Percentiles rank a stretch among this genome's conserved stretches.
These are phyloP conservation scores for Podospora comata DNA, from an alignment of 495 filamentous ascomycete genomes.

Conservation along the genomic window DNA sequence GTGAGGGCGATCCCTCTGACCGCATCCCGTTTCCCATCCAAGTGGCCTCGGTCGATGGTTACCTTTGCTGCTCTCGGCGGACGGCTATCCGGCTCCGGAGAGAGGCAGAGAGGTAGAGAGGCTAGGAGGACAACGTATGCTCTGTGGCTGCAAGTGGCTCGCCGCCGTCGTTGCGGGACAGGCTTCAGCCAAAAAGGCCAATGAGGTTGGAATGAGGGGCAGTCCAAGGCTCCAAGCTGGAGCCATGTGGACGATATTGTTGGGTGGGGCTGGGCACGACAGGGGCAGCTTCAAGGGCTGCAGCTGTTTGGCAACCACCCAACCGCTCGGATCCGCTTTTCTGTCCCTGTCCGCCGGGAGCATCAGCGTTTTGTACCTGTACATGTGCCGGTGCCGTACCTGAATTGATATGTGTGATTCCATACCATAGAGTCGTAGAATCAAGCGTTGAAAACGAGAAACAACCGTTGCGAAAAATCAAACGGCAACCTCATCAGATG, in stretches of 20 bases:
- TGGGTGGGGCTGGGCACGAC: not conserved
- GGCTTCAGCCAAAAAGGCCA: conserved; percentile 6
- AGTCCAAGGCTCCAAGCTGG: conserved; percentile 3
- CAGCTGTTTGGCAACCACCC: conserved; percentile 14
- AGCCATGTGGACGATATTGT: conserved; percentile 15
- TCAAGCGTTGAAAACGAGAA: not conserved
- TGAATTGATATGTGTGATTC: not conserved
- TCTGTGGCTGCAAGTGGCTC: conserved; percentile 8
- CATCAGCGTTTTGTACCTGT: conserved; percentile 16
- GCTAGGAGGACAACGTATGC: not conserved
- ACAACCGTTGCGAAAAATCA: not conserved
- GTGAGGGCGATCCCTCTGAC: not conserved
- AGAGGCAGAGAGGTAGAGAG: not conserved
- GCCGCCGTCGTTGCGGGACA: not conserved
- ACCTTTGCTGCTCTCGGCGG: not conserved
- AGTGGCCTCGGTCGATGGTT: not conserved
- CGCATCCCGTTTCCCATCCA: not conserved
- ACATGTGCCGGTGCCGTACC: not conserved
- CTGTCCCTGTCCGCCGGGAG: conserved; percentile 13
- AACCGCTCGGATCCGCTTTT: conserved; percentile 20
- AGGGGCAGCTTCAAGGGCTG: conserved; percentile 6
- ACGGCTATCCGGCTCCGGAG: conserved; percentile 10
- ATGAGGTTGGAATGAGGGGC: conserved; percentile 6
- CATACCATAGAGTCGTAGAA: not conserved
- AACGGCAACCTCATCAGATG: not conserved